Conservation (phyloP, 768 basidiomycete genomes). For the Suillus decipiens region DNA sequence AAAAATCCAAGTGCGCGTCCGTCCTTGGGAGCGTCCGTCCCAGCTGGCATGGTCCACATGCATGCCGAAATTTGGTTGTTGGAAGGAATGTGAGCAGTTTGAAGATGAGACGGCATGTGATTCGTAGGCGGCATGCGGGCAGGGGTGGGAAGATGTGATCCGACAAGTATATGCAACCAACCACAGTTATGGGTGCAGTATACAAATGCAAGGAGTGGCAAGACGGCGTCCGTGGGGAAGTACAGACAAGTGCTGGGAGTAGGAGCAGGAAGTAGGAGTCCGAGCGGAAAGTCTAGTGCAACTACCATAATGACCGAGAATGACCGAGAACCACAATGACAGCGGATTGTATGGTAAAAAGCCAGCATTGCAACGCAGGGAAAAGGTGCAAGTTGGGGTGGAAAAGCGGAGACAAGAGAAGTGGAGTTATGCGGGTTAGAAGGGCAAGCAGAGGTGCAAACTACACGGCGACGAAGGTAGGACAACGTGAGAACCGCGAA, state of each 20-base stretch:
- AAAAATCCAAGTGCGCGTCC: slow-evolving; percentile 26
- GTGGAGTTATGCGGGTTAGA: slow-evolving; percentile 31
- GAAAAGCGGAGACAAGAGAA: slow-evolving; percentile 27
- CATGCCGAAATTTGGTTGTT: slow-evolving; percentile 18
- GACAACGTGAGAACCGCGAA: slow-evolving; percentile 27
- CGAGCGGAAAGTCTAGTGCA: slow-evolving; percentile 25
- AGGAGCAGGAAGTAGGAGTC: slow-evolving; percentile 20
- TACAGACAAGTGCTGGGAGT: slow-evolving; percentile 24
- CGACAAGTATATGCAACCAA: slow-evolving; percentile 24
- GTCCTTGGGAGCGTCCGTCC: slow-evolving; percentile 23
- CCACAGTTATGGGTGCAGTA: slow-evolving; percentile 23
- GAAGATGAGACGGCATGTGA: slow-evolving; percentile 14
- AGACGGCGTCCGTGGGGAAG: slow-evolving; percentile 14
- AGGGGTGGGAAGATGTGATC: slow-evolving; percentile 19
- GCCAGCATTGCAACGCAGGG: slow-evolving; percentile 25
- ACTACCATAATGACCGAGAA: slow-evolving; percentile 13
- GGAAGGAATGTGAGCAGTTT: slow-evolving; percentile 12
- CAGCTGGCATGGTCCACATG: slow-evolving; percentile 27
- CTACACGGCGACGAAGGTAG: slow-evolving; percentile 30
- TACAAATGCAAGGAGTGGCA: slow-evolving; percentile 32
- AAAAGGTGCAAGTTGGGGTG: slow-evolving; percentile 19
- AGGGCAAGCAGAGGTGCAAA: slow-evolving; percentile 32
- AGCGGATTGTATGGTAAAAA: slow-evolving; percentile 26
- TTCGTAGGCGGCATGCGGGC: slow-evolving; percentile 18
- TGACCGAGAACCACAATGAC: slow-evolving; percentile 26